Evolutionary conservation across 2,329 filamentous ascomycete genomes (phyloP), one percentile per base, ranked within the genome.

Genomic region (Lasiodiplodia gonubiensis): DNA sequence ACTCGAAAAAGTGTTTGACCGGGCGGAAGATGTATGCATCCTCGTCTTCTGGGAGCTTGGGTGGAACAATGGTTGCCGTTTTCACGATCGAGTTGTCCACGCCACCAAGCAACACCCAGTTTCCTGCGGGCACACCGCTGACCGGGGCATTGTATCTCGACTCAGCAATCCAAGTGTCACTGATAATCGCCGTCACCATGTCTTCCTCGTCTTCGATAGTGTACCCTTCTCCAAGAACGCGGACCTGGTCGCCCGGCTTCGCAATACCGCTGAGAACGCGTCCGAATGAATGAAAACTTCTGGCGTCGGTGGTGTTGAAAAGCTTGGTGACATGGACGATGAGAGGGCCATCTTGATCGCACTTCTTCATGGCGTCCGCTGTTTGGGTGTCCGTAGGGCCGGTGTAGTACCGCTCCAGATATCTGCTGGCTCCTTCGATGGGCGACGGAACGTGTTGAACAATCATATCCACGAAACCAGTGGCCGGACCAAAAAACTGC

Each of bases 1-100:
- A 97, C 78, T 99, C 93, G 37, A 95, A 98, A 80, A 98, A 97
- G 81, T 99, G 95, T 10, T 89, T 89, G 69, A 99, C 87, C 0
- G 95, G 94, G 70, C 89, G 91, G 86, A 99, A 98, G 74, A 99
- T 97, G 79, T 96, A 96, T 0, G 92, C 93, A 70, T 97, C 93
- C 78, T 98, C 94, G 55, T 95, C 89, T 64, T 96, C 90, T 30
- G 93, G 90, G 10, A 97, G 85, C 71, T 89, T 90, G 48, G 89
- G 88, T 1, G 93, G 88, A 35, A 99, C 89, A 57, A 99, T 86
- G 0, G 95, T 99, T 10, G 95, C 95, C 2, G 93, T 94, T 81
- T 99, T 99, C 81, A 98, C 93, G 73, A 99, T 98, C 4, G 94
- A 97, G 79, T 98, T 98, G 82, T 98, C 94, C 33, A 99, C 90